Evolutionary conservation across 2,329 filamentous ascomycete species (phyloP), one percentile per base, ranked within the genome.

Genomic region (Tolypocladium cylindrosporum): DNA sequence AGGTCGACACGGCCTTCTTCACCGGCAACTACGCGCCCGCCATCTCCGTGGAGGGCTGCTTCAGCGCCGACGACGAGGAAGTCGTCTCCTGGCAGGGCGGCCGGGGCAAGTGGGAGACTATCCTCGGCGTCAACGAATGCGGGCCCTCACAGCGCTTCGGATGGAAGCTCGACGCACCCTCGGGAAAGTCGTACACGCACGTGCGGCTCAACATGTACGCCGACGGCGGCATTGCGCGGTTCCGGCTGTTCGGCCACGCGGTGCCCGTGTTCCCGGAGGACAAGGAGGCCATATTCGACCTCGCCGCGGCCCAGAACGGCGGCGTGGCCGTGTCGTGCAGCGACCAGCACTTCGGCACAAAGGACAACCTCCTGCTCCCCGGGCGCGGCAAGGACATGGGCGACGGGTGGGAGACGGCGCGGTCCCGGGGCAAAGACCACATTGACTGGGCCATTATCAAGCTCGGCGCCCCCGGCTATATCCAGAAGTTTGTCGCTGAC

Each of bases 361-460:
- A 88, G 70, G 85, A 89, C 68, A 92, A 93, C 72, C 76, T 93
- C 40, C 79, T 92, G n/a, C 77, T 92, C 4, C 89, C 89, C 0
- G 89, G 88, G 2, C 80, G 89, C 34, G 89, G 89, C 48, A 85
- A 87, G 70, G 88, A 94, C 73, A 94, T 94, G 90, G 88, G 89
- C 55, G 90, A 93, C 69, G 90, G 90, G 9, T 94, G 90, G 90
- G 90, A 94, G 74, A 94, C 90, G 58, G 84, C 87, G 63, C 81
- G 90, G 57, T 90, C 88, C 41, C 77, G 90, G 55, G 84, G 79
- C 55, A 85, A 83, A 70, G 84, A 78, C 51, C 90, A 94, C 71
- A 75, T 89, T 24, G 90, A 94, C 72, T 94, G 90, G 89, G 79
- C 85, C n/a, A 84, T 93, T 63, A 82, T 94, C 62, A 82, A 83